phyloP scores from a whole-genome alignment of 768 basidiomycete genomes.

The Russula sp. region DNA sequence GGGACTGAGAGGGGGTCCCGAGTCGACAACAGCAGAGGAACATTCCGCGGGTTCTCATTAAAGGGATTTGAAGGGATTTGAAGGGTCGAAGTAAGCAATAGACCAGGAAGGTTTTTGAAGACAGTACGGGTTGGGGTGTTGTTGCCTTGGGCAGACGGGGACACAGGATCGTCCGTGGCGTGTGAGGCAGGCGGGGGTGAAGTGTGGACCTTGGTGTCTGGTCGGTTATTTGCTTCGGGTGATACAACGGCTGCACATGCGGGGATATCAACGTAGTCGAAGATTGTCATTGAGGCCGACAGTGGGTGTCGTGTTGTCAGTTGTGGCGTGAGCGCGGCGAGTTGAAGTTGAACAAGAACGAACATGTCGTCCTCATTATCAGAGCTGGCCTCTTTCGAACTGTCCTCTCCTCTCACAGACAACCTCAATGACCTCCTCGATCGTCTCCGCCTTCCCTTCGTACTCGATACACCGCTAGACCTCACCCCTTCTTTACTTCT shows the following conservation, averaged over 20 bases:
- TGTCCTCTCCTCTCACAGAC: slow-evolving; percentile 26
- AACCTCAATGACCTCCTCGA: slow-evolving; percentile 37
- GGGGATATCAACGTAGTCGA: slow-evolving; percentile 29
- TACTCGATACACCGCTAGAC: slow-evolving; percentile 44
- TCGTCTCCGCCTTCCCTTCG: slow-evolving; percentile 36
- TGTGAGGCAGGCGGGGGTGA: slow-evolving; percentile 14
- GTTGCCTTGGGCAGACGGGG: slow-evolving; percentile 1
- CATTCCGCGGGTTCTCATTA: slow-evolving; percentile 31
- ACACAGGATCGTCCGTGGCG: background rate
- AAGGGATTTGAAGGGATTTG: slow-evolving; percentile 20
- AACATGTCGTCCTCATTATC: slow-evolving; percentile 25
- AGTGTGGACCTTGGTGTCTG: slow-evolving; percentile 10
- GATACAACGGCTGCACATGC: slow-evolving; percentile 22
- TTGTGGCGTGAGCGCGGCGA: background rate
- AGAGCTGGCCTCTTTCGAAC: slow-evolving; percentile 19
- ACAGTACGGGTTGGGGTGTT: slow-evolving; percentile 17
- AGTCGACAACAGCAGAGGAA: slow-evolving; percentile 48
- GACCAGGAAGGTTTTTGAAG: slow-evolving; percentile 27
- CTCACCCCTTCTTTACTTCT: slow-evolving; percentile 71
- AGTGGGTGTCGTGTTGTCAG: background rate
- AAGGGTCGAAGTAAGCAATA: slow-evolving; percentile 27
- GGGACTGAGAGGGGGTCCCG: slow-evolving; percentile 73
- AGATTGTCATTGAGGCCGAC: slow-evolving; percentile 10
- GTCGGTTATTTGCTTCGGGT: slow-evolving; percentile 1
- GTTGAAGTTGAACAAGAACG: background rate